A percentile compares a stretch with the other conserved stretches of the same genome.
Conservation (phyloP, 2,329 filamentous ascomycete genomes). For the Boeremia lycopersici region DNA sequence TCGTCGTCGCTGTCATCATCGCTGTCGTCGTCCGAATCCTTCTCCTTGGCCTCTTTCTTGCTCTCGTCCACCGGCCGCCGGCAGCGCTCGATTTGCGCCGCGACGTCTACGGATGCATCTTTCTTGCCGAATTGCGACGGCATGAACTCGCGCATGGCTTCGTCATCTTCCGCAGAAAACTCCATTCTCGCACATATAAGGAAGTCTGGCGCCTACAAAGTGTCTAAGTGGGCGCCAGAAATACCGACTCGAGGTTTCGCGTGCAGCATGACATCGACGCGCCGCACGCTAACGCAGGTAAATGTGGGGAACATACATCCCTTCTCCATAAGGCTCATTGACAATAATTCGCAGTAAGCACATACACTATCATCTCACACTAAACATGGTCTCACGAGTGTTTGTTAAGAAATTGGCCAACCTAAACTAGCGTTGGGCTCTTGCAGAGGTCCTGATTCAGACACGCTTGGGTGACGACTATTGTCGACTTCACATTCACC, state of each 20-base stretch:
- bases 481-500: no score
- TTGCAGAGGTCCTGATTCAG: no score
- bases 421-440: no score
- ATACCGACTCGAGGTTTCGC: not conserved
- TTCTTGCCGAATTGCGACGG: slow-evolving; percentile 87
- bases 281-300: slow-evolving; percentile 1
- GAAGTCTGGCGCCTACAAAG: not conserved
- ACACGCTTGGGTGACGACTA: no score
- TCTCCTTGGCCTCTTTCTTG: slow-evolving; percentile 39
- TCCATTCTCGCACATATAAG: slow-evolving; percentile 23
- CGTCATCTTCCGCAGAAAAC: slow-evolving; percentile 57
- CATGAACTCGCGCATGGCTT: slow-evolving; percentile 76
- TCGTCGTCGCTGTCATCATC: slow-evolving; percentile 75
- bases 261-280: slow-evolving; percentile 16
- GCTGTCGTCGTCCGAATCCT: slow-evolving; percentile 54
- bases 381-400: no score
- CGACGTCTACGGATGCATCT: slow-evolving; percentile 72
- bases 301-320: no score
- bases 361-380: no score
- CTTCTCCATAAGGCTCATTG: no score
- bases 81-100: slow-evolving; percentile 80
- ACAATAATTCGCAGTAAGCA: no score
- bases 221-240: not conserved
- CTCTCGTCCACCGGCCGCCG: slow-evolving; percentile 61
- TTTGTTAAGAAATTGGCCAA: no score